Percentiles rank a stretch among this genome's conserved stretches.
phyloP scores from a whole-genome alignment of 2,329 filamentous ascomycete species.

The Bipolaris gigantea region DNA sequence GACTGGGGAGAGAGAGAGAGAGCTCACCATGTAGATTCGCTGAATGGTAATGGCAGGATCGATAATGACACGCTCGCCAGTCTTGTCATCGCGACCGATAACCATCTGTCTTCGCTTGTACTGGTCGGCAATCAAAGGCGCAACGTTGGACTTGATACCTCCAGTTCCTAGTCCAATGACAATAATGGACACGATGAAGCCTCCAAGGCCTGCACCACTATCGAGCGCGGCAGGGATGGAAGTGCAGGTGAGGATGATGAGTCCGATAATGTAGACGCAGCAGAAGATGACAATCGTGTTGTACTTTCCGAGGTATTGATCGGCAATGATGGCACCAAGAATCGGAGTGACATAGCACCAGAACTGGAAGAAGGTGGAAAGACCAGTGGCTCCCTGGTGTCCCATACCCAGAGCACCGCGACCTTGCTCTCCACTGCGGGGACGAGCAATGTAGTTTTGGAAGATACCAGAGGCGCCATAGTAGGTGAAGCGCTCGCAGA shows the following conservation, averaged over 20 bases:
- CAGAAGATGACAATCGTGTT: conserved; percentile 71
- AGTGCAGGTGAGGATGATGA: conserved; percentile 67
- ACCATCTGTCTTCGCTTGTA: conserved; percentile 49
- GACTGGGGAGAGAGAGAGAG: no score
- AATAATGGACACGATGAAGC: conserved; percentile 63
- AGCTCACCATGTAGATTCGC: conserved; percentile 53
- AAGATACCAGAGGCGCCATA: conserved; percentile 52
- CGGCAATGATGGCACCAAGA: conserved; percentile 58
- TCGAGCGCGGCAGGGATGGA: conserved; percentile 67
- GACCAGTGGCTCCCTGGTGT: conserved; percentile 50
- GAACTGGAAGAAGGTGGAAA: conserved; percentile 52
- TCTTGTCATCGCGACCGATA: conserved; percentile 47
- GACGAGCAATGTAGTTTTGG: conserved; percentile 54
- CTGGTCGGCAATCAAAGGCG: conserved; percentile 54
- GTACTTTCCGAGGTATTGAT: conserved; percentile 71
- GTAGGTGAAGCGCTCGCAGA: conserved; percentile 56
- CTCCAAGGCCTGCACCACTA: conserved; percentile 62
- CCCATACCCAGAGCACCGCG: conserved; percentile 49
- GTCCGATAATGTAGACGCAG: conserved; percentile 65
- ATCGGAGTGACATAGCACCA: conserved; percentile 40
- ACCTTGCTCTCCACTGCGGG: conserved; percentile 42
- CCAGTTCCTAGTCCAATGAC: conserved; percentile 75
- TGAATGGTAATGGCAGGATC: conserved; percentile 53
- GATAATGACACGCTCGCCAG: conserved; percentile 51
- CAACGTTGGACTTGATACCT: conserved; percentile 80